These are phyloP conservation scores for Lactarius hatsudake DNA, from an alignment of 768 basidiomycete genomes.

Conservation along the genomic window DNA sequence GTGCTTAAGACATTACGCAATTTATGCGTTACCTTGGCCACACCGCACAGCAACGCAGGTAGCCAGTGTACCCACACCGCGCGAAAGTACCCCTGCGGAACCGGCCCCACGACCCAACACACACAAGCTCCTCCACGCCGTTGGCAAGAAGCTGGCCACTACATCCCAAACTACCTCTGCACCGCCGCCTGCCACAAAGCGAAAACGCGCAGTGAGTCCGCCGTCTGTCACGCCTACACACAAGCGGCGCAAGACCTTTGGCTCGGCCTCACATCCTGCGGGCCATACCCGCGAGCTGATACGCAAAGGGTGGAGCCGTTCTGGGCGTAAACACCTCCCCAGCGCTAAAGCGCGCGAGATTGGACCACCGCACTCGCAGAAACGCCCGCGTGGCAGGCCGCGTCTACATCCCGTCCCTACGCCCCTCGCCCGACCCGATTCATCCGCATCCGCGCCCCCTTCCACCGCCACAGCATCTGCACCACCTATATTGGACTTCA, in stretches of 20 bases:
- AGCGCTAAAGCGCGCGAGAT: slow-evolving; percentile 36
- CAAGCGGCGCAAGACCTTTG: slow-evolving; percentile 48
- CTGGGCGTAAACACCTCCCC: slow-evolving; percentile 34
- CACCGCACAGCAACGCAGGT: slow-evolving; percentile 52
- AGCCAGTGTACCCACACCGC: slow-evolving; percentile 43
- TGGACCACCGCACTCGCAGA: slow-evolving; percentile 28
- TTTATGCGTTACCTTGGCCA: slow-evolving; percentile 73
- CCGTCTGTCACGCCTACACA: slow-evolving; percentile 32
- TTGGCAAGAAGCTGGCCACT: slow-evolving; percentile 51
- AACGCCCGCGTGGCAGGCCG: slow-evolving; percentile 25
- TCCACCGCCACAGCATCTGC: slow-evolving; percentile 8
- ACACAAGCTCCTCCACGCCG: slow-evolving; percentile 47
- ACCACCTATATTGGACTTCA: slow-evolving; percentile 7
- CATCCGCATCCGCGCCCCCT: background rate
- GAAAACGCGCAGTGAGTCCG: slow-evolving; percentile 25
- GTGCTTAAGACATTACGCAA: slow-evolving; percentile 77
- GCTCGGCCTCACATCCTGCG: slow-evolving; percentile 8
- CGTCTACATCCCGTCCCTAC: slow-evolving; percentile 18
- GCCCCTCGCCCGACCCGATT: background rate
- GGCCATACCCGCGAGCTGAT: slow-evolving; percentile 30
- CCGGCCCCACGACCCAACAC: slow-evolving; percentile 46
- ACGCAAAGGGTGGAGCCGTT: slow-evolving; percentile 31
- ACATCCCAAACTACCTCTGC: slow-evolving; percentile 37
- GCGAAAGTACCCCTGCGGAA: slow-evolving; percentile 39
- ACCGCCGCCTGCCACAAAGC: slow-evolving; percentile 22